Evolutionary conservation across 805 yeast genomes (phyloP).

Genomic region (Candida nonsorbophila): DNA sequence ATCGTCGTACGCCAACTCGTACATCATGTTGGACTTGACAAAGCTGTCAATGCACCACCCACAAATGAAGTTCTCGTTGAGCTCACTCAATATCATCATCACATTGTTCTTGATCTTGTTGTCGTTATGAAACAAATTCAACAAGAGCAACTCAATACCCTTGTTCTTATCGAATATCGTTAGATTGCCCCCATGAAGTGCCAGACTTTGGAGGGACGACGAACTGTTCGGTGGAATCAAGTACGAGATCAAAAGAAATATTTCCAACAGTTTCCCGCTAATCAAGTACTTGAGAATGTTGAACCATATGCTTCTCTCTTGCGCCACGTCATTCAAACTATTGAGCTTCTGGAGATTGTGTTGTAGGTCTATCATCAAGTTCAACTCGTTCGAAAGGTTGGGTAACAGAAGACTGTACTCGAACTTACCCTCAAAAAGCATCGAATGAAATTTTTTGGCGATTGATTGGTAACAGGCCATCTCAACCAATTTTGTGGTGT

Average conservation of each 20-base stretch:
- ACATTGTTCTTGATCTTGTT: conserved; percentile 34
- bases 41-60: conserved; percentile 40
- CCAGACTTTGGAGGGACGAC: conserved; percentile 30
- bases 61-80: conserved; percentile 38
- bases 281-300: conserved; percentile 37
- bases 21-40: conserved; percentile 30
- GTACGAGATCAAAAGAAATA: conserved; percentile 33
- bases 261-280: conserved; percentile 36
- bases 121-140: conserved; percentile 38
- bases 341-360: conserved; percentile 35
- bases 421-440: conserved; percentile 25
- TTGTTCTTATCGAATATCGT: conserved; percentile 40
- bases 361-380: conserved; percentile 38
- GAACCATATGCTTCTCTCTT: conserved; percentile 32
- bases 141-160: conserved; percentile 36
- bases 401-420: conserved; percentile 28
- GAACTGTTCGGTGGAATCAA: conserved; percentile 37
- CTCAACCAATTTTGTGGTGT: conserved; percentile 34
- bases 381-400: conserved; percentile 34
- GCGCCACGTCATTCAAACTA: conserved; percentile 12
- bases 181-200: conserved; percentile 33
- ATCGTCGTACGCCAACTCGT: conserved; percentile 36
- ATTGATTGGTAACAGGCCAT: conserved; percentile 37
- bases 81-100: conserved; percentile 38
- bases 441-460: conserved; percentile 27